phyloP scores from a whole-genome alignment of 352 stramenopile species.

The Aphanomyces invadans region DNA sequence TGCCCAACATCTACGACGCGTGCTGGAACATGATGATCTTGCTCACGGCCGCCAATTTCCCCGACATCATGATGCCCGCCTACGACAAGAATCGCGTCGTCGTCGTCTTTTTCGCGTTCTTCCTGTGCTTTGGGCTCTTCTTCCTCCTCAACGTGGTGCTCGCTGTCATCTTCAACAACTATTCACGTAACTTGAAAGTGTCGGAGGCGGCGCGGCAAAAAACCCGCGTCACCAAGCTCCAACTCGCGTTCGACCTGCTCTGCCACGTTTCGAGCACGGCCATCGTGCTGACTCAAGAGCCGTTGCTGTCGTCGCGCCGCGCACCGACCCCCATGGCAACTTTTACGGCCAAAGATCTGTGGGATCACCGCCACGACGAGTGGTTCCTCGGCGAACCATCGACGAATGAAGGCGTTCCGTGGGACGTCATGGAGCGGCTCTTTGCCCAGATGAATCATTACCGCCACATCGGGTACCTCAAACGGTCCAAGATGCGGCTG shows the following conservation, averaged over 20 bases:
- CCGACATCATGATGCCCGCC: slow-evolving; percentile 69
- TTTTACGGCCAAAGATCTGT: slow-evolving; percentile 23
- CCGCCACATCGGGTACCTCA: slow-evolving; percentile 24
- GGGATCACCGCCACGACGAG: slow-evolving; percentile 21
- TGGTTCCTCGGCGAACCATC: slow-evolving; percentile 19
- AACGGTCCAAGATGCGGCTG: slow-evolving; percentile 5
- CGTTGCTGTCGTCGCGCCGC: not conserved
- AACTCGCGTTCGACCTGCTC: slow-evolving; percentile 20
- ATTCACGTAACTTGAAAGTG: slow-evolving; percentile 6
- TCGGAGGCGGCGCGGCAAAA: not conserved
- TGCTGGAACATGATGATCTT: slow-evolving; percentile 59
- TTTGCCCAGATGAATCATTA: slow-evolving; percentile 27
- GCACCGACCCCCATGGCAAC: not conserved
- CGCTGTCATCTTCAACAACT: slow-evolving; percentile 64
- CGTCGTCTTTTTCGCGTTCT: slow-evolving; percentile 65
- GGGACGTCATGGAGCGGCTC: slow-evolving; percentile 19
- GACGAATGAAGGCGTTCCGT: not conserved
- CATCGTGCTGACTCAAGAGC: not conserved
- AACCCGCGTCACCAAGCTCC: slow-evolving; percentile 17
- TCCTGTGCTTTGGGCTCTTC: slow-evolving; percentile 56
- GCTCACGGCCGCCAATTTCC: slow-evolving; percentile 73
- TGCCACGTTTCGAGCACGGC: slow-evolving; percentile 12
- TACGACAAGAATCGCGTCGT: slow-evolving; percentile 43
- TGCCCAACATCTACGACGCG: slow-evolving; percentile 42
- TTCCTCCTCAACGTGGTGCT: slow-evolving; percentile 79